Conservation (phyloP, 1,284 basidiomycete species). For the Pseudozyma thailandica region DNA sequence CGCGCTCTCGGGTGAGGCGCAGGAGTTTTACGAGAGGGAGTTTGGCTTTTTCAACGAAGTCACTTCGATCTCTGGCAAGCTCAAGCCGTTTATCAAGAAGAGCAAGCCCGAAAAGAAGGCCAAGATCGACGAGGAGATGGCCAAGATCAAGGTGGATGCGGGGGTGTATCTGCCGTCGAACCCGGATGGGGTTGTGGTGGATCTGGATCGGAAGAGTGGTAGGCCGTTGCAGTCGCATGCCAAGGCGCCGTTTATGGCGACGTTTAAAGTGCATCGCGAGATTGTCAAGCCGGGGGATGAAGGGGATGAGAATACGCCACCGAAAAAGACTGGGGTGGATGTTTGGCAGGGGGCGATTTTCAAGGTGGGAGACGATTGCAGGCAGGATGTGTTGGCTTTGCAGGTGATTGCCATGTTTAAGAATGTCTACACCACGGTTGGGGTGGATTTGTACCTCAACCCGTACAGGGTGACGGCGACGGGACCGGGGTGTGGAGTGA, state of each 20-base stretch:
- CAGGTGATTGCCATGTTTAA: constrained; percentile 99
- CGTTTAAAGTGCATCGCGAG: constrained; percentile 83
- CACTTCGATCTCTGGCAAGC: constrained; percentile 95
- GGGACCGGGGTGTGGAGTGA: constrained; percentile 96
- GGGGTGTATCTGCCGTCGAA: constrained; percentile 98
- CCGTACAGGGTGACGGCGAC: constrained; percentile 98
- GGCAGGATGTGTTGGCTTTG: constrained; percentile 94
- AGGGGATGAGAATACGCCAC: constrained; percentile 44
- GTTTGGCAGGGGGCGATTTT: constrained; percentile 99
- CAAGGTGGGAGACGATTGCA: constrained; percentile 99
- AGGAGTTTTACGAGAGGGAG: constrained; percentile 91
- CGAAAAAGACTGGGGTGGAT: constrained; percentile 69
- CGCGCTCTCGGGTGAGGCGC: constrained; percentile 89
- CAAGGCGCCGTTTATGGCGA: constrained; percentile 99
- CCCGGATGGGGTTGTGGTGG: constrained; percentile 93
- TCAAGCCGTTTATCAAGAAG: constrained; percentile 96
- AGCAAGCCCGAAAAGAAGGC: constrained; percentile 98
- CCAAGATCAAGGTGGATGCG: constrained; percentile 87
- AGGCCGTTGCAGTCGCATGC: constrained; percentile 96
- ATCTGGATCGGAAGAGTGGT: constrained; percentile 95
- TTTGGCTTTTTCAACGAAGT: constrained; percentile 97
- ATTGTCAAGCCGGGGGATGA: constrained; percentile 69
- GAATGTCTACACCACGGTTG: constrained; percentile 88
- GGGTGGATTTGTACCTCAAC: constrained; percentile 89
- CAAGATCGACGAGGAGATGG: constrained; percentile 99